A percentile compares a stretch with the other conserved stretches of the same genome.
Evolutionary conservation across 495 filamentous ascomycete species (phyloP).

Genomic region (Daldinia bambusicola): DNA sequence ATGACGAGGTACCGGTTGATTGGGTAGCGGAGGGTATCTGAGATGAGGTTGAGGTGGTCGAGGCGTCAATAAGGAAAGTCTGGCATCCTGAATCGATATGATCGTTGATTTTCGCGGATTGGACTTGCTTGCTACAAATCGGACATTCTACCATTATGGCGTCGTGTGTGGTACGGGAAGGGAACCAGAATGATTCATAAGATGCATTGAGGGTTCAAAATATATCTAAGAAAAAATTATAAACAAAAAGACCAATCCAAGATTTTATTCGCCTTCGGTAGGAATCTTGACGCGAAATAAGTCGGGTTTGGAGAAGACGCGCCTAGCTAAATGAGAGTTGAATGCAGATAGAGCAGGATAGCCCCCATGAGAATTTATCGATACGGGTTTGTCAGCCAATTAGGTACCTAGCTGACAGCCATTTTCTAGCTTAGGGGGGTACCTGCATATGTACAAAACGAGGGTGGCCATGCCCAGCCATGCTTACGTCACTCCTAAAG

Average conservation of each 20-base stretch:
- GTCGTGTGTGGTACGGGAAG: slow-evolving; percentile 1
- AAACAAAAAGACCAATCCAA: neutral
- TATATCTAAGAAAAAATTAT: neutral
- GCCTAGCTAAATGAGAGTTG: slow-evolving; percentile 9
- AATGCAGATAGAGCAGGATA: neutral
- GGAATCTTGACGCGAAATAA: slow-evolving; percentile 28
- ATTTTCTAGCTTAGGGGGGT: neutral
- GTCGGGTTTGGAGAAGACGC: slow-evolving; percentile 21
- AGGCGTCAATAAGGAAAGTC: slow-evolving; percentile 63
- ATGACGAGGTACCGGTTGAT: slow-evolving; percentile 58
- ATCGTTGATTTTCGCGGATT: slow-evolving; percentile 80
- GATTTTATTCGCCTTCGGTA: neutral
- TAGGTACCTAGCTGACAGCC: neutral
- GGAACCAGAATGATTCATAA: neutral
- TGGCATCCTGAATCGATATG: slow-evolving; percentile 91
- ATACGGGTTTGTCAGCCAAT: neutral
- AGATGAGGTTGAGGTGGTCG: slow-evolving; percentile 40
- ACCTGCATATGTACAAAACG: neutral
- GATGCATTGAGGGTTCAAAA: slow-evolving; percentile 7
- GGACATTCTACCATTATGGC: slow-evolving; percentile 83
- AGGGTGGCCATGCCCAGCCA: no score
- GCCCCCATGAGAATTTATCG: neutral
- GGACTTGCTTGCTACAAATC: slow-evolving; percentile 82
- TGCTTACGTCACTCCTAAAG: no score
- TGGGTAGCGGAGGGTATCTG: slow-evolving; percentile 46